Conservation (phyloP, 2,329 filamentous ascomycete species). For the Fusarium sp. region DNA sequence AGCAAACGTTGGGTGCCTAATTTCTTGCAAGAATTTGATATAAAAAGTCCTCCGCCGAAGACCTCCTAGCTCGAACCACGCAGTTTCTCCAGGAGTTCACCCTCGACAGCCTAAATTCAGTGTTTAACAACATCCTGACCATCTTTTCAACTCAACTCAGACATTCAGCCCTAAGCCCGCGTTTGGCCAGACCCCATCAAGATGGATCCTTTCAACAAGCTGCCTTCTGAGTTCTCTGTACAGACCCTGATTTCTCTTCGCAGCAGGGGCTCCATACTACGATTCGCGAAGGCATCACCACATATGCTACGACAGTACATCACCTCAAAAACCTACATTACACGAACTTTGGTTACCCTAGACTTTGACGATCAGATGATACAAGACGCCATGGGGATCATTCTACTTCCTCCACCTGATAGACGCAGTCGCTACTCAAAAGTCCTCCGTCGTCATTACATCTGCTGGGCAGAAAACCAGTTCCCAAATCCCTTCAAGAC, state of each 20-base stretch:
- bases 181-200: neutral
- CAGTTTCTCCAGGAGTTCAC: neutral
- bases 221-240: slow-evolving; percentile 15
- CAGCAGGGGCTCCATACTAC: slow-evolving; percentile 1
- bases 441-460: neutral
- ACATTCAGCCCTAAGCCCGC: neutral
- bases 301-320: slow-evolving; percentile 18
- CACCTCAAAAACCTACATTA: slow-evolving; percentile 2
- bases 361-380: slow-evolving; percentile 22
- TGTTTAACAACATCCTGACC: neutral
- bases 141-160: neutral
- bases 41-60: neutral
- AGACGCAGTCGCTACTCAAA: neutral
- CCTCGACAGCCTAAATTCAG: neutral
- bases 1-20: neutral
- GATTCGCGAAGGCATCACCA: slow-evolving; percentile 12
- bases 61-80: neutral
- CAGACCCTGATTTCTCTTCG: neutral
- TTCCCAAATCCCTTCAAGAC: slow-evolving; percentile 16
- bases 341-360: neutral
- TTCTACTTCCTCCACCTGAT: neutral
- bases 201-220: slow-evolving; percentile 14
- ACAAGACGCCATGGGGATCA: slow-evolving; percentile 25
- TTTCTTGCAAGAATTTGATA: neutral
- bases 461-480: neutral